Conservation (phyloP, 2,329 filamentous ascomycete species). For the Iodosphaeria phyllophila region DNA sequence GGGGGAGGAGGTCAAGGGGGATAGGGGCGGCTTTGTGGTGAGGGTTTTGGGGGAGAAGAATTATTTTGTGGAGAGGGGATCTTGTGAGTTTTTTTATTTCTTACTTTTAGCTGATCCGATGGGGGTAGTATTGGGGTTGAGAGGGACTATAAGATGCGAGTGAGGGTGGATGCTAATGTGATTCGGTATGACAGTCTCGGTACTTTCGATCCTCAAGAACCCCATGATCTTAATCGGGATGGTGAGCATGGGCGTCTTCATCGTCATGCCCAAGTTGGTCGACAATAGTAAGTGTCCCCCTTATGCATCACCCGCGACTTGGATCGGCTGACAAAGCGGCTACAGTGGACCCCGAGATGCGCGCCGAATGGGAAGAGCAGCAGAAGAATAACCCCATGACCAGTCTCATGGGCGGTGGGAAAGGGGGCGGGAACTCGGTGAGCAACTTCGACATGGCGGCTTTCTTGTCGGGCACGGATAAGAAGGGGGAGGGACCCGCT, state of each 20-base stretch:
- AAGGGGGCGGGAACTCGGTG: constrained; percentile 26
- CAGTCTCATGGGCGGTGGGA: constrained; percentile 28
- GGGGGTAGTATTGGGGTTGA: background rate
- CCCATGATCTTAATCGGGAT: constrained; percentile 92
- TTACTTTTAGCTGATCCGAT: background rate
- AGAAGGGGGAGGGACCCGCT: constrained; percentile 18
- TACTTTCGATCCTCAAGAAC: constrained; percentile 73
- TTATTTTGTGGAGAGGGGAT: constrained; percentile 58
- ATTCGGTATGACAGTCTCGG: constrained; percentile 38
- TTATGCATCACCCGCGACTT: background rate
- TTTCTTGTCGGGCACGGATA: constrained; percentile 38
- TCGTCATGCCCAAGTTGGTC: constrained; percentile 88
- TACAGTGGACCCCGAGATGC: constrained; percentile 89
- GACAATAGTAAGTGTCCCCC: constrained; percentile 61
- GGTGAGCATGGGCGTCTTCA: constrained; percentile 63
- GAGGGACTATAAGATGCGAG: background rate
- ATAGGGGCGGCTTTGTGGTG: constrained; percentile 34
- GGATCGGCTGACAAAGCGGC: background rate
- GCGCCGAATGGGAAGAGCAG: constrained; percentile 79
- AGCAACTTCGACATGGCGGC: constrained; percentile 43
- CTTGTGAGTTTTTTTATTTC: constrained; percentile 43
- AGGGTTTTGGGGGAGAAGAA: constrained; percentile 44
- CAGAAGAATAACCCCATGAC: constrained; percentile 58
- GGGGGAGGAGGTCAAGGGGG: constrained; percentile 37
- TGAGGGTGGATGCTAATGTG: background rate